Conservation (phyloP, 768 basidiomycete species). For the Strobilomyces echinocephalus region DNA sequence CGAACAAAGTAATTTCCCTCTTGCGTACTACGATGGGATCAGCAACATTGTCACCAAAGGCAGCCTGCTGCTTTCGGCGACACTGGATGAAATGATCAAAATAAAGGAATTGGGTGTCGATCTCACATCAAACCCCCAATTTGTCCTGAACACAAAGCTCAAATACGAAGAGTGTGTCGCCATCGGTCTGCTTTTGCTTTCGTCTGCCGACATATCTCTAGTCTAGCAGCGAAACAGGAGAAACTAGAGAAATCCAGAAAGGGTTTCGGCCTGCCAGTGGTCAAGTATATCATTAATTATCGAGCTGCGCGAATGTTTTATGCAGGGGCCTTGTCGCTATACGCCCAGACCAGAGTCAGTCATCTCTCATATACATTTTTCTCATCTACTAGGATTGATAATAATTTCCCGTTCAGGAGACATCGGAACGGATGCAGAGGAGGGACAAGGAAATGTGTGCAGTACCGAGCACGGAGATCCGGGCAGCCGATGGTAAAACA, state of each 20-base stretch:
- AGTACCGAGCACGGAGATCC: slow-evolving; percentile 3
- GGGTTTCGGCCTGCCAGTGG: no score
- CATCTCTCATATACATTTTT: no score
- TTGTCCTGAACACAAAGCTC: slow-evolving; percentile 1
- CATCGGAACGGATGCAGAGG: slow-evolving; percentile 10
- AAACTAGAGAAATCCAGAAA: neutral
- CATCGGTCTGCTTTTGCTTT: neutral
- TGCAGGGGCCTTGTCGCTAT: neutral
- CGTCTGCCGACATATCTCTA: neutral
- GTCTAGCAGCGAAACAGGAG: neutral
- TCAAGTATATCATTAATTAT: neutral
- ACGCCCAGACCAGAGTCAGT: no score
- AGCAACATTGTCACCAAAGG: neutral
- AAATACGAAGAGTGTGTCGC: neutral
- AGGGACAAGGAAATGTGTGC: neutral
- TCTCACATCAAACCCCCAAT: neutral
- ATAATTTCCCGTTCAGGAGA: neutral
- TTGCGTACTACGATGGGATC: neutral
- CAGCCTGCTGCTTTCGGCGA: neutral
- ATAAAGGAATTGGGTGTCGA: neutral
- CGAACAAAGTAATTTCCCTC: neutral
- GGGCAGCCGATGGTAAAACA: neutral
- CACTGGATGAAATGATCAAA: slow-evolving; percentile 2
- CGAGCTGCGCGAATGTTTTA: neutral
- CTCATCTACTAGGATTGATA: neutral